Base-by-base conservation (phyloP, 2,329 filamentous ascomycete genomes). In the Thyridium curvatum region DNA sequence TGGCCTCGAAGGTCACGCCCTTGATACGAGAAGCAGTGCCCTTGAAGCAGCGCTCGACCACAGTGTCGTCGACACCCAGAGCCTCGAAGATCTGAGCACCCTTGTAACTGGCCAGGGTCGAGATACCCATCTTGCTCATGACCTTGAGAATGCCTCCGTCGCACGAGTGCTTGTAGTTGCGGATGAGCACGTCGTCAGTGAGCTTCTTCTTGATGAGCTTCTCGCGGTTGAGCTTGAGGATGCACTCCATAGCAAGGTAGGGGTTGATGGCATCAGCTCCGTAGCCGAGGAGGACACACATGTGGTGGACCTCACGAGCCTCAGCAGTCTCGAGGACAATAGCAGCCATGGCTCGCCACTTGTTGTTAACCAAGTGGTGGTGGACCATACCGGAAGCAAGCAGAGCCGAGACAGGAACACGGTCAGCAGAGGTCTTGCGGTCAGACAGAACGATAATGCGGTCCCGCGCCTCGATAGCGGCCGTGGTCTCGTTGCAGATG, bases 121-220 rank as follows among this genome's bases (percentile, higher is more conserved):
- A 96, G 48, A 97, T 97, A 69, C 91, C 91, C 91, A 97, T 97
- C 74, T 97, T 97, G 62, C 85, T 93, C 91, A 97, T 97, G 60
- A 97, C 91, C 66, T 97, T 97, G 47, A 97, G 72, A 47, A 97
- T 95, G 68, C 91, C 91, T 56, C 91, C 91, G 51, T 96, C 90
- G 53, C 86, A 91, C 46, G 91, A 96, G 63, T 94, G 86, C 69
- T 94, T 94, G 75, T 96, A 97, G 70, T 97, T 97, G 53, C 84
- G 81, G 50, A 96, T 90, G 41, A 96, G 79, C 53, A 82, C 76
- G 44, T 94, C 83, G 42, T 93, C 79, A 15, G 75, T 77, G 32
- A 95, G 70, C 62, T 93, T 85, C 75, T 94, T 95, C 62, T 89
- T 84, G 62, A 96, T 94, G 46, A 96, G 71, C 37, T 86, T 86